phyloP scores from a whole-genome alignment of 495 filamentous ascomycete species.

The Hypoxylon lienhwacheense region DNA sequence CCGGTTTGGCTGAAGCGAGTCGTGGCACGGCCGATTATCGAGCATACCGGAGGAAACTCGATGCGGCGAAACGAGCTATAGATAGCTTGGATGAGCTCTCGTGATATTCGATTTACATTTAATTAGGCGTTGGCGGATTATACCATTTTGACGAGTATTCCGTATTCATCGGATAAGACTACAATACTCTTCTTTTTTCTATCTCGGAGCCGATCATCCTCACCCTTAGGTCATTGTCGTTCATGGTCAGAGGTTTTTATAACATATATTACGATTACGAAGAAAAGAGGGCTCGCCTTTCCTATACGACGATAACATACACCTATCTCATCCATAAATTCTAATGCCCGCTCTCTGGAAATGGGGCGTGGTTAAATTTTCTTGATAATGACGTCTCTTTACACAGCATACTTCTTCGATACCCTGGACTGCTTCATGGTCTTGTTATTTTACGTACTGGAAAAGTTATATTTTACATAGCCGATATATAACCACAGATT shows the following conservation, averaged over 20 bases:
- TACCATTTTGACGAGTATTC: constrained; percentile 27
- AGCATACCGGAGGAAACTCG: constrained; percentile 67
- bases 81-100: constrained; percentile 56
- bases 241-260: constrained; percentile 6
- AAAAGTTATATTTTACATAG: background rate
- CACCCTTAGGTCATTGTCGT: constrained; percentile 9
- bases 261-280: constrained; percentile 32
- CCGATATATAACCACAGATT: constrained; percentile 11
- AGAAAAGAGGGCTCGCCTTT: constrained; percentile 9
- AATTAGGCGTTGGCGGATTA: constrained; percentile 28
- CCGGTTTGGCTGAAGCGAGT: constrained; percentile 64
- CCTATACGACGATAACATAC: constrained; percentile 3
- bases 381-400: background rate
- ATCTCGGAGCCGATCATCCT: constrained; percentile 11
- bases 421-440: constrained; percentile 17
- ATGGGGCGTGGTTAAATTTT: background rate
- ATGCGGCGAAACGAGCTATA: constrained; percentile 69
- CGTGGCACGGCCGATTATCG: constrained; percentile 62
- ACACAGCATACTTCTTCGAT: constrained; percentile 31
- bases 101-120: constrained; percentile 24
- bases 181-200: constrained; percentile 2
- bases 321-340: constrained; percentile 1
- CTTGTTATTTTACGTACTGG: constrained; percentile 21
- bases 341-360: background rate
- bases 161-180: constrained; percentile 7